These are phyloP conservation scores for Grosmannia penicillata DNA, from an alignment of 2,329 filamentous ascomycete genomes.

Conservation along the genomic window DNA sequence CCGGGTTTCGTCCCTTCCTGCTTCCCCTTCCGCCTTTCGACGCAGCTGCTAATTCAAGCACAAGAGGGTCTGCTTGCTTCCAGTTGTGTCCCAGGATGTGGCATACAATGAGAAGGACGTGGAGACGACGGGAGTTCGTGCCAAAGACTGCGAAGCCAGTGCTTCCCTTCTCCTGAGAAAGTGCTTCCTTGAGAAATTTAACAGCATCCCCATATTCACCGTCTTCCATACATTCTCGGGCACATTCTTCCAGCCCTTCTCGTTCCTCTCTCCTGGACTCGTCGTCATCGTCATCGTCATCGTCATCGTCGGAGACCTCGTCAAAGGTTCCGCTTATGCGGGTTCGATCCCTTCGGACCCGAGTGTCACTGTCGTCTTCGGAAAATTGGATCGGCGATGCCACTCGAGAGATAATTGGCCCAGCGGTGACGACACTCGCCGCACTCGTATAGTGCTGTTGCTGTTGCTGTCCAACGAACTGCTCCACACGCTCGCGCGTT, in stretches of 20 bases:
- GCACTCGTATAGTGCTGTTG: background rate
- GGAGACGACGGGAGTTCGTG: background rate
- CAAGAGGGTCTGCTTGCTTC: background rate
- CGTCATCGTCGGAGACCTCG: background rate
- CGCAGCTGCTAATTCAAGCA: background rate
- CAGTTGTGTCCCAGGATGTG: background rate
- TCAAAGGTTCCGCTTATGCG: too few species aligned
- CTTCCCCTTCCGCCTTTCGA: background rate
- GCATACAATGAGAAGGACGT: background rate
- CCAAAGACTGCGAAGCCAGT: background rate
- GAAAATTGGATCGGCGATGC: too few species aligned
- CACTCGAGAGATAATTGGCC: too few species aligned
- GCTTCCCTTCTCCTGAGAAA: background rate
- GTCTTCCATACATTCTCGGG: background rate
- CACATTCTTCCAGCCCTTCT: background rate
- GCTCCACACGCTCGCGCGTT: background rate
- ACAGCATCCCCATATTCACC: background rate
- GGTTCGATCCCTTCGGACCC: background rate
- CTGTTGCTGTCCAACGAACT: background rate
- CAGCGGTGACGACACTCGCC: too few species aligned
- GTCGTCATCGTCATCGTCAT: background rate
- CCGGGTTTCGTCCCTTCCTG: background rate
- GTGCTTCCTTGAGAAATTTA: background rate
- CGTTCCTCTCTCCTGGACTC: background rate
- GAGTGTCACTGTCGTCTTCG: background rate